Percentiles rank a stretch among this genome's conserved stretches.
Conservation (phyloP, 169 alveolate species). For the Plasmodium coatneyi region DNA sequence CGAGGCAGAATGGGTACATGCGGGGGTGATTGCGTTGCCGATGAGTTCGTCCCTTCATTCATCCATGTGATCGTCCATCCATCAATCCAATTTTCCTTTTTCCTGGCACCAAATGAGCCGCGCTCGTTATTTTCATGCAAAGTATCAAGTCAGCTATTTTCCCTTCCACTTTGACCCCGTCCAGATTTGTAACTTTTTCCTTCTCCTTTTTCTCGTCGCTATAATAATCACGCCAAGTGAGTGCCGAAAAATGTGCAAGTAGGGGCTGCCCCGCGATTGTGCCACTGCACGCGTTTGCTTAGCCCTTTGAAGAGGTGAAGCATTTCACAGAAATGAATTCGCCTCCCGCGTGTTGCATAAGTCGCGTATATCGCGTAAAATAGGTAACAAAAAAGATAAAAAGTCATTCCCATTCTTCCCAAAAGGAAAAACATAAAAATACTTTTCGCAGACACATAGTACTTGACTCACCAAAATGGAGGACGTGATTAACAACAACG, state of each 20-base stretch:
- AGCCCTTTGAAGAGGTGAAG: background rate
- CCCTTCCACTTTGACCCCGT: background rate
- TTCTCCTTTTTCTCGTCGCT: background rate
- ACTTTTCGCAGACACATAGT: background rate
- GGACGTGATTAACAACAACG: slow-evolving; percentile 21
- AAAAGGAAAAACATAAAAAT: background rate
- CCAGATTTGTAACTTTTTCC: background rate
- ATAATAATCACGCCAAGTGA: background rate
- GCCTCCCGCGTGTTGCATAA: background rate
- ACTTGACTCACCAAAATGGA: slow-evolving; percentile 7
- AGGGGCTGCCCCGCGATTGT: background rate
- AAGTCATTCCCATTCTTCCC: background rate
- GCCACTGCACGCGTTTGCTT: background rate
- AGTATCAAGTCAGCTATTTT: background rate
- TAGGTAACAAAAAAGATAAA: background rate
- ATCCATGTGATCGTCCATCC: background rate
- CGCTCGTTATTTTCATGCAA: background rate
- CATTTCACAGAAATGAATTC: background rate
- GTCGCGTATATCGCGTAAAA: background rate
- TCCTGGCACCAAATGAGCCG: background rate
- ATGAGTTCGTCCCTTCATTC: background rate
- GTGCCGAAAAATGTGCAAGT: background rate
- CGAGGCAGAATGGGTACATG: background rate
- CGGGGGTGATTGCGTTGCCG: background rate
- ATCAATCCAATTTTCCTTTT: background rate